Evolutionary conservation across 208 protist species (phyloP).

Genomic region (Spongospora subterranea): DNA sequence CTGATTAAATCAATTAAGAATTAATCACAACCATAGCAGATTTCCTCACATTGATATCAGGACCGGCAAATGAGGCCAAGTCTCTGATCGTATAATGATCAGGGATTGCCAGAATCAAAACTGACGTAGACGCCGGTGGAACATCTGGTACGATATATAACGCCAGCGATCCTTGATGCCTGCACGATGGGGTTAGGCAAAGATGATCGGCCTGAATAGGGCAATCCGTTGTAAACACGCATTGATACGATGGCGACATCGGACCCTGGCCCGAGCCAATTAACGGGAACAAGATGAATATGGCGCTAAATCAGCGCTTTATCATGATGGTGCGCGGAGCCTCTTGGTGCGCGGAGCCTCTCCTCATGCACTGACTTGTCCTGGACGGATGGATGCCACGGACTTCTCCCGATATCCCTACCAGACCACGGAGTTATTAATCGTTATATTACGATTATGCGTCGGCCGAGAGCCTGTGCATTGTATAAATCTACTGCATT

Average conservation of each 20-base stretch:
- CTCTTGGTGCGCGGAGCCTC: too few relatives aligned
- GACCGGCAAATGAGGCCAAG: neutral
- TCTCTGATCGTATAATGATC: neutral
- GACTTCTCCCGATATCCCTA: too few relatives aligned
- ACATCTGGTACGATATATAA: neutral
- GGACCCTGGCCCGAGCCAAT: too few relatives aligned
- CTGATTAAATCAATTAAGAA: too few relatives aligned
- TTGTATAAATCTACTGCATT: too few relatives aligned
- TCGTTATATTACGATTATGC: too few relatives aligned
- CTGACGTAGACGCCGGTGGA: neutral
- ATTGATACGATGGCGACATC: neutral
- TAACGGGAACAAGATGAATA: too few relatives aligned
- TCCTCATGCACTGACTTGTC: too few relatives aligned
- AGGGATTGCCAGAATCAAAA: neutral
- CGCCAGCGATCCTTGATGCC: neutral
- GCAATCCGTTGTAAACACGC: neutral
- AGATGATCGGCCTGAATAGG: neutral
- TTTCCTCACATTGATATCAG: neutral
- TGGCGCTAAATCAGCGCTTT: neutral
- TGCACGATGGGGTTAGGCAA: neutral
- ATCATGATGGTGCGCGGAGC: neutral
- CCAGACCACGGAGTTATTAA: too few relatives aligned
- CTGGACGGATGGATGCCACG: too few relatives aligned
- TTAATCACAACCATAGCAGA: too few relatives aligned
- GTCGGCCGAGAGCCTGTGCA: too few relatives aligned